These are phyloP conservation scores for Leishmania aethiopica DNA, from an alignment of 208 protist species.

Conservation along the genomic window DNA sequence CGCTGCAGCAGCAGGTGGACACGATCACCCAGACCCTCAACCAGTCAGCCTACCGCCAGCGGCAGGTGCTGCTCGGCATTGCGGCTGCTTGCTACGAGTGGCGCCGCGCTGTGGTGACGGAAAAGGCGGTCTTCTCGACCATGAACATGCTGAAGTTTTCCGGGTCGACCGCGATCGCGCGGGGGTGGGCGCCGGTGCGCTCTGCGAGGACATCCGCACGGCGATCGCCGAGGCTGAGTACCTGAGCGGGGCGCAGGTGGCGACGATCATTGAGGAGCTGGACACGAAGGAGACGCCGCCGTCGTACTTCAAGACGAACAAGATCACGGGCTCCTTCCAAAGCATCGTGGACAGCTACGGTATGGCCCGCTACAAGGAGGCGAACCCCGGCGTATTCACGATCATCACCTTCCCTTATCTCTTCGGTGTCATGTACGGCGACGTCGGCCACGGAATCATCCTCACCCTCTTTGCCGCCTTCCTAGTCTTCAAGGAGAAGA, in stretches of 20 bases:
- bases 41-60: slow-evolving; percentile 68
- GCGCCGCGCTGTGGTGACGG: slow-evolving; percentile 90
- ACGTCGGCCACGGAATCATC: slow-evolving; percentile 98
- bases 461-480: slow-evolving; percentile 79
- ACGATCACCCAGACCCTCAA: slow-evolving; percentile 76
- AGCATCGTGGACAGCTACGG: slow-evolving; percentile 98
- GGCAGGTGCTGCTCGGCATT: slow-evolving; percentile 80
- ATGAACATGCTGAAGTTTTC: slow-evolving; percentile 97
- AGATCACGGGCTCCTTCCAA: slow-evolving; percentile 97
- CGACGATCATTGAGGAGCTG: slow-evolving; percentile 94
- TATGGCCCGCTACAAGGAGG: slow-evolving; percentile 92
- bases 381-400: slow-evolving; percentile 96
- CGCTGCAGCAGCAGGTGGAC: slow-evolving; percentile 73
- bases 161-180: slow-evolving; percentile 90
- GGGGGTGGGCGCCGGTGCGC: slow-evolving; percentile 93
- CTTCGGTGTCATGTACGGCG: slow-evolving; percentile 99
- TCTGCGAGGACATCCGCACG: slow-evolving; percentile 72
- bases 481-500: slow-evolving; percentile 86
- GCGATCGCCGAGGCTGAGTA: slow-evolving; percentile 81
- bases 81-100: slow-evolving; percentile 82
- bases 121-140: slow-evolving; percentile 96
- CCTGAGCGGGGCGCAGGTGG: slow-evolving; percentile 84
- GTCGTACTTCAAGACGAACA: slow-evolving; percentile 98
- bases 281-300: slow-evolving; percentile 92
- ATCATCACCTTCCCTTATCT: slow-evolving; percentile 99